Evolutionary conservation across 768 basidiomycete species (phyloP).

Genomic region (Tylopilus cervinicoccineus): DNA sequence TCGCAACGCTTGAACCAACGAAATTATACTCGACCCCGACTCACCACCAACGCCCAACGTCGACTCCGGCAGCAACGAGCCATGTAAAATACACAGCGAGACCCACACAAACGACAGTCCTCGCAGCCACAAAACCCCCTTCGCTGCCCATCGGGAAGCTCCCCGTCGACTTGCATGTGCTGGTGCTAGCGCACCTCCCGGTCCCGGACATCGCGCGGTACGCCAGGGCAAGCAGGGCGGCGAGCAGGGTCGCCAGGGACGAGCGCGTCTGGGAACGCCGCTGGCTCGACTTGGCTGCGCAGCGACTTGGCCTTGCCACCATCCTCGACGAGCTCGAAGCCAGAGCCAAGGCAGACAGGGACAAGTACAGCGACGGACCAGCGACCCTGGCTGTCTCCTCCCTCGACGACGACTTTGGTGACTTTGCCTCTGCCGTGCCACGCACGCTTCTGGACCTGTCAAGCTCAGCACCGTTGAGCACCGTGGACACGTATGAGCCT

Average conservation of each 20-base stretch:
- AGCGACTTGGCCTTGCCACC: slow-evolving; percentile 37
- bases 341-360: slow-evolving; percentile 35
- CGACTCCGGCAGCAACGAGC: slow-evolving; percentile 5
- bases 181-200: slow-evolving; percentile 69
- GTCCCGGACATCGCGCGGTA: slow-evolving; percentile 80
- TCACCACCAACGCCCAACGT: slow-evolving; percentile 24
- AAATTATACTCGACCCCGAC: slow-evolving; percentile 43
- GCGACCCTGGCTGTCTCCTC: slow-evolving; percentile 53
- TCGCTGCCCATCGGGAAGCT: slow-evolving; percentile 64
- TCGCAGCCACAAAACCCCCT: slow-evolving; percentile 25
- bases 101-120: slow-evolving; percentile 6
- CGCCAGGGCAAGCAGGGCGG: slow-evolving; percentile 59
- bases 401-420: slow-evolving; percentile 77
- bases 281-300: slow-evolving; percentile 59
- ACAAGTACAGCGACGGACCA: slow-evolving; percentile 37
- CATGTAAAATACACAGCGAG: slow-evolving; percentile 14
- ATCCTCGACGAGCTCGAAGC: slow-evolving; percentile 62
- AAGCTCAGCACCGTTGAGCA: slow-evolving; percentile 3
- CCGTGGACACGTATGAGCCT: slow-evolving; percentile 17
- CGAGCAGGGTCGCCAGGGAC: slow-evolving; percentile 58
- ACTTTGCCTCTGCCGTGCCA: slow-evolving; percentile 56
- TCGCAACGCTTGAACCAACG: slow-evolving; percentile 78
- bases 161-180: slow-evolving; percentile 71
- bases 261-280: slow-evolving; percentile 77
- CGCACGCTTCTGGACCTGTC: slow-evolving; percentile 21